These are phyloP conservation scores for Hypoxylon sp. DNA, from an alignment of 2,329 filamentous ascomycete species.

Conservation along the genomic window DNA sequence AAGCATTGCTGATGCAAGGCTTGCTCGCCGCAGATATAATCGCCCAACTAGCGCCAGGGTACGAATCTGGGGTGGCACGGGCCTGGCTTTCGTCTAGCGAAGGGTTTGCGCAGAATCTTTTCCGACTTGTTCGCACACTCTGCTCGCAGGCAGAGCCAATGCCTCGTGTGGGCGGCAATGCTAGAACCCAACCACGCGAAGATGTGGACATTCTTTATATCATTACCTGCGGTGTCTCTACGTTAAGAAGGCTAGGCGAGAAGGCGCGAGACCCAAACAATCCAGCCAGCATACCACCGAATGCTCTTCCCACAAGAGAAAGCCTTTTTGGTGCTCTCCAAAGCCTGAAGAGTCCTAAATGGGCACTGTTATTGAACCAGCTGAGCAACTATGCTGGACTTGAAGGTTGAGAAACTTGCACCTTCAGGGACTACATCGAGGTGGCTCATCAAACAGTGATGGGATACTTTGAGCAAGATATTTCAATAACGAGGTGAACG, in stretches of 20 bases:
- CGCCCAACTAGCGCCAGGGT: conserved; percentile 73
- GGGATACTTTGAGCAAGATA: conserved; percentile 10
- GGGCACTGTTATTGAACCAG: conserved; percentile 72
- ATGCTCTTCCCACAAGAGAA: conserved; percentile 72
- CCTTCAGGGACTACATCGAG: background rate
- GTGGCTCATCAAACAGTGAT: background rate
- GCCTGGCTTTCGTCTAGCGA: conserved; percentile 86
- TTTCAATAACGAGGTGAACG: conserved; percentile 2
- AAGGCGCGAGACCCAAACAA: conserved; percentile 69
- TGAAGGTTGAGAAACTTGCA: conserved; percentile 38
- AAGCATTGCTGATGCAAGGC: conserved; percentile 90
- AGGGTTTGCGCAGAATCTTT: conserved; percentile 82
- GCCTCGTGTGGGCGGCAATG: conserved; percentile 49
- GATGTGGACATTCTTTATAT: conserved; percentile 68
- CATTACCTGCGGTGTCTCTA: conserved; percentile 71
- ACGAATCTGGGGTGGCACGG: conserved; percentile 76
- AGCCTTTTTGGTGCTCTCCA: conserved; percentile 72
- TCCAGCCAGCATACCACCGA: conserved; percentile 62
- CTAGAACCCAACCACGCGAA: conserved; percentile 49
- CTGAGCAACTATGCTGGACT: conserved; percentile 68
- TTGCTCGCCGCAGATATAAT: conserved; percentile 90
- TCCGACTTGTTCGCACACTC: conserved; percentile 77
- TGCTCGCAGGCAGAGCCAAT: conserved; percentile 68
- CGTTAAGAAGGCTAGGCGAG: conserved; percentile 74
- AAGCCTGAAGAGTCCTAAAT: conserved; percentile 66